These are phyloP conservation scores for Aspergillus cavernicola DNA, from an alignment of 495 filamentous ascomycete genomes.

Conservation along the genomic window DNA sequence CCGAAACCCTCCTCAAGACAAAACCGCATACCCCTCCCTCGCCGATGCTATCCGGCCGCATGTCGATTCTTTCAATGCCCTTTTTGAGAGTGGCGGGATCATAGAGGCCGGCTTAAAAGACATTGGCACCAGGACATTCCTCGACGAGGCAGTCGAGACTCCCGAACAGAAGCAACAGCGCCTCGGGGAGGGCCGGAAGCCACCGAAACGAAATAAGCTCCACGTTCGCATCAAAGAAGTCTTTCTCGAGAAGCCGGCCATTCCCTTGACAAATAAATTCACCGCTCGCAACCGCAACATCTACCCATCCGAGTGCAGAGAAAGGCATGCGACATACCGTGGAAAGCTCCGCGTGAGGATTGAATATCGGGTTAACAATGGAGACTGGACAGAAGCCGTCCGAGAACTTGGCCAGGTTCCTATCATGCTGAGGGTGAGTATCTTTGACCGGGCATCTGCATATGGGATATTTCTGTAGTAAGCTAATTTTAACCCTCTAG, in stretches of 20 bases:
- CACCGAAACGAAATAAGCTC: slow-evolving; percentile 63
- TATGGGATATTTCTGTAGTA: not conserved
- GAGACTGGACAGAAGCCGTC: slow-evolving; percentile 71
- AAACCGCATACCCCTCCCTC: slow-evolving; percentile 82
- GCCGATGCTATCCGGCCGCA: slow-evolving; percentile 81
- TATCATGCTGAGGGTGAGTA: slow-evolving; percentile 80
- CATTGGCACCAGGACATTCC: slow-evolving; percentile 82
- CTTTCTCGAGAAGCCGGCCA: slow-evolving; percentile 68
- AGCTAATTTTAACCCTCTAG: slow-evolving; percentile 31
- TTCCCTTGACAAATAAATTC: slow-evolving; percentile 78
- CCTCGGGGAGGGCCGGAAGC: slow-evolving; percentile 40
- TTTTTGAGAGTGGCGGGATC: slow-evolving; percentile 67
- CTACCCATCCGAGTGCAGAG: slow-evolving; percentile 87
- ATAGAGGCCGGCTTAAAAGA: slow-evolving; percentile 76
- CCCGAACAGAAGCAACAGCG: slow-evolving; percentile 38
- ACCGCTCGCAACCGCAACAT: slow-evolving; percentile 74
- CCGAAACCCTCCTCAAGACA: slow-evolving; percentile 78
- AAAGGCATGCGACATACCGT: slow-evolving; percentile 87
- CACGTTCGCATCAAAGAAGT: slow-evolving; percentile 70
- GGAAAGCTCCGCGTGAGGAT: slow-evolving; percentile 78
- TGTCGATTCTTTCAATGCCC: slow-evolving; percentile 92
- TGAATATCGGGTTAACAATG: slow-evolving; percentile 81
- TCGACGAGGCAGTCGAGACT: slow-evolving; percentile 65
- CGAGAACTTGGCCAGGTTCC: slow-evolving; percentile 85
- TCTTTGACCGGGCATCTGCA: not conserved